These are phyloP conservation scores for Pseudocercospora crystallina DNA, from an alignment of 2,329 filamentous ascomycete genomes.

Conservation along the genomic window DNA sequence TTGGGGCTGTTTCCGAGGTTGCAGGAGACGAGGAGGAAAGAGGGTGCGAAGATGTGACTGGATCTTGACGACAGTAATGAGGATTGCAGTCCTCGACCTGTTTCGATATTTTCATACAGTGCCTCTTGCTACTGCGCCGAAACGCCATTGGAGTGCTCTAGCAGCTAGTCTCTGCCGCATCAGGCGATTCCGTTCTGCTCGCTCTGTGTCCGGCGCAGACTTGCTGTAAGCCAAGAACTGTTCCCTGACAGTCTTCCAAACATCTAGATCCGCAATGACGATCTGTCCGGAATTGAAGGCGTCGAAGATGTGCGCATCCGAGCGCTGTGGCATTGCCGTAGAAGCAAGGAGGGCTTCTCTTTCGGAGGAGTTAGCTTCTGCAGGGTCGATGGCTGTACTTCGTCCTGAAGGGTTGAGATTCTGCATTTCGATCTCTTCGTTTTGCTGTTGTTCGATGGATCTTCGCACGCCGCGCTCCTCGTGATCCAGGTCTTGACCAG, in stretches of 20 bases:
- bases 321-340: constrained; percentile 21
- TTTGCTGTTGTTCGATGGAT: constrained; percentile 35
- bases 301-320: constrained; percentile 42
- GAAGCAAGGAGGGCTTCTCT: constrained; percentile 20
- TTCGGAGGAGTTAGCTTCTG: constrained; percentile 17
- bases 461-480: constrained; percentile 59
- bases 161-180: constrained; percentile 19
- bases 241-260: constrained; percentile 43
- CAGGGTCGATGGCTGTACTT: constrained; percentile 5
- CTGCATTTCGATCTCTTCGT: constrained; percentile 44
- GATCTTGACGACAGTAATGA: no score
- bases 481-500: constrained; percentile 55
- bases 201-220: constrained; percentile 21
- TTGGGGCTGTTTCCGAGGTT: no score
- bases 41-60: no score
- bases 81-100: no score
- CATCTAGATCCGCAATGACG: constrained; percentile 45
- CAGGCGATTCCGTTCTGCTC: constrained; percentile 9
- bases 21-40: no score
- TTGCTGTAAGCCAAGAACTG: constrained; percentile 42
- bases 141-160: constrained; percentile 3
- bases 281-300: constrained; percentile 49
- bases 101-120: no score
- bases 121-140: no score
- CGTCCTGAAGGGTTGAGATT: constrained; percentile 28